Conservation (phyloP, 2,329 filamentous ascomycete species). For the Fusarium continuum region DNA sequence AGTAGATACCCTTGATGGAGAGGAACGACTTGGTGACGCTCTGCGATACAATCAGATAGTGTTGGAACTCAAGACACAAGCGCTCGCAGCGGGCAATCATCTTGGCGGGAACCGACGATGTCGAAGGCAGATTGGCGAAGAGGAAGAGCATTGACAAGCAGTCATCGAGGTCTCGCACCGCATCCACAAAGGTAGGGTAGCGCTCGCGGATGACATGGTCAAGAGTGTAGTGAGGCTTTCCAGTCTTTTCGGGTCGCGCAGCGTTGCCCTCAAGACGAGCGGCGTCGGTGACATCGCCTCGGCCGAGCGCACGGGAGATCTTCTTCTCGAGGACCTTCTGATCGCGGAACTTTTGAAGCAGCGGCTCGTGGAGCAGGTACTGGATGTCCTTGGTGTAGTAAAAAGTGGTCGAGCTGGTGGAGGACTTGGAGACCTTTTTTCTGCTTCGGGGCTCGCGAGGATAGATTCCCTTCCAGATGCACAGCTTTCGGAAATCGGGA, state of each 20-base stretch:
- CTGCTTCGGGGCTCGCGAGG: conserved; percentile 95
- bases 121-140: conserved; percentile 95
- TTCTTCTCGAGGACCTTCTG: conserved; percentile 98
- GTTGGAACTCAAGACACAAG: conserved; percentile 93
- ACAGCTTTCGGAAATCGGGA: conserved; percentile 96
- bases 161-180: conserved; percentile 93
- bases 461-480: conserved; percentile 99
- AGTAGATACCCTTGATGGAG: conserved; percentile 99
- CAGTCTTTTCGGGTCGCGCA: conserved; percentile 86
- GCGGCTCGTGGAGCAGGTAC: conserved; percentile 95
- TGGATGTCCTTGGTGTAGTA: conserved; percentile 95
- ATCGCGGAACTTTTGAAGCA: conserved; percentile 93
- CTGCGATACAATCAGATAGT: conserved; percentile 93
- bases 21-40: conserved; percentile 95
- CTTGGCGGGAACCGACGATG: conserved; percentile 88
- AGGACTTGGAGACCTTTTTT: conserved; percentile 94
- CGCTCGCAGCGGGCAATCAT: conserved; percentile 96
- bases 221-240: conserved; percentile 87
- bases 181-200: conserved; percentile 96
- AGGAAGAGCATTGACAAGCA: conserved; percentile 96
- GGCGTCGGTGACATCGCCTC: conserved; percentile 90
- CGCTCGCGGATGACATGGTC: conserved; percentile 98
- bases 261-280: conserved; percentile 88
- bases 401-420: conserved; percentile 91
- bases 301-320: conserved; percentile 89